Percentiles rank a stretch among this genome's conserved stretches.
Evolutionary conservation across 495 filamentous ascomycete genomes (phyloP).

Genomic region (Penicillium dipodomyicola): DNA sequence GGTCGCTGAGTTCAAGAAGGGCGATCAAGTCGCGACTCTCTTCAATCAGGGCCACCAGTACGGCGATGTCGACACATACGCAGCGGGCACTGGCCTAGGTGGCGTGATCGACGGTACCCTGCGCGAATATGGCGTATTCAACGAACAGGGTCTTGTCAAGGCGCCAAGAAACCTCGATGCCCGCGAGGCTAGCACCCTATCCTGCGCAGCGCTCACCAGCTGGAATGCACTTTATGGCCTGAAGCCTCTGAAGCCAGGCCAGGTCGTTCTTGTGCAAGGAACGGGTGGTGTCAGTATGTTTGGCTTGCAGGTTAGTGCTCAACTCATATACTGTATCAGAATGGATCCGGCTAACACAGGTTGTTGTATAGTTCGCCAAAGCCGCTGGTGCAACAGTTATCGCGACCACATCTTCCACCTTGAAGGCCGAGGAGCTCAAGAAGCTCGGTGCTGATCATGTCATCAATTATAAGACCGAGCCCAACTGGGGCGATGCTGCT

Average conservation of each 20-base stretch:
- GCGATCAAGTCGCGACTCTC: conserved; percentile 70
- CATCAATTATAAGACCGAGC: conserved; percentile 70
- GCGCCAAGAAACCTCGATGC: conserved; percentile 61
- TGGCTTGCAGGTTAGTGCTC: conserved; percentile 59
- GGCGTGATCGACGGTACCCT: conserved; percentile 69
- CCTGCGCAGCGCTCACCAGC: conserved; percentile 72
- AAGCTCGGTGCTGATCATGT: conserved; percentile 74
- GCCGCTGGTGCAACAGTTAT: conserved; percentile 79
- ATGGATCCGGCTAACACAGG: background rate
- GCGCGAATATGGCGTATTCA: conserved; percentile 68
- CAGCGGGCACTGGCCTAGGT: conserved; percentile 59
- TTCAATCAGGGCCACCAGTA: conserved; percentile 77
- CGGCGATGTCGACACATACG: conserved; percentile 49
- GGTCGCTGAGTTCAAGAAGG: conserved; percentile 65
- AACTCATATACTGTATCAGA: background rate
- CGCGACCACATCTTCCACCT: conserved; percentile 68
- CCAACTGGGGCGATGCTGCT: conserved; percentile 76
- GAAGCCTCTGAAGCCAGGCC: conserved; percentile 61
- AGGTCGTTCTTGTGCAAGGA: conserved; percentile 73
- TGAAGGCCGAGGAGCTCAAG: conserved; percentile 65
- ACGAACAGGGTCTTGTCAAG: conserved; percentile 65
- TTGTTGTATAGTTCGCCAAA: conserved; percentile 65
- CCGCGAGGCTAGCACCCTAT: conserved; percentile 63
- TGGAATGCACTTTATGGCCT: conserved; percentile 84
- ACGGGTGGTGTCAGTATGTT: conserved; percentile 82